These are phyloP conservation scores for Fusarium palustre DNA, from an alignment of 2,329 filamentous ascomycete species.

Conservation along the genomic window DNA sequence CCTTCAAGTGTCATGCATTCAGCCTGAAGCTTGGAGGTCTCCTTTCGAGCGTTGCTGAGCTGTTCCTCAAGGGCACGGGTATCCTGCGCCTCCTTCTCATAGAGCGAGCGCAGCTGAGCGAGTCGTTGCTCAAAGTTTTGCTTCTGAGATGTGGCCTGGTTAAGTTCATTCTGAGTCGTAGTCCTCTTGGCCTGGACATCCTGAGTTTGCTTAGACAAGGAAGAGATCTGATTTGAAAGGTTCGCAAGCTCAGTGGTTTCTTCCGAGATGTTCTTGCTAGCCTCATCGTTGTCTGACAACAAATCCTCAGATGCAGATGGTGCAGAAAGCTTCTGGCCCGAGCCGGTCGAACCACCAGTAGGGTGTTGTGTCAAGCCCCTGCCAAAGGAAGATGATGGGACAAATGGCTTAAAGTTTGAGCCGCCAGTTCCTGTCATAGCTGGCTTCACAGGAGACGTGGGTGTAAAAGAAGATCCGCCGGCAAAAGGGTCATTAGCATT, in stretches of 20 bases:
- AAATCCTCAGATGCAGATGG: conserved; percentile 79
- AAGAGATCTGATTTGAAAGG: conserved; percentile 93
- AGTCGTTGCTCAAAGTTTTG: conserved; percentile 91
- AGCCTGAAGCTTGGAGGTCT: conserved; percentile 85
- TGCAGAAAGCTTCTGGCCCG: conserved; percentile 50
- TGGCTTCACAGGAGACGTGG: conserved; percentile 67
- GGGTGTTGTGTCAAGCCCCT: conserved; percentile 81
- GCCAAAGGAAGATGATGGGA: conserved; percentile 93
- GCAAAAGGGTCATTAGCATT: conserved; percentile 72
- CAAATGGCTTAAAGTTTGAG: conserved; percentile 84
- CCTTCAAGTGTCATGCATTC: conserved; percentile 88
- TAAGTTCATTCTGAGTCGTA: conserved; percentile 83
- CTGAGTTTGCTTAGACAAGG: conserved; percentile 92
- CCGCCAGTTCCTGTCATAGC: conserved; percentile 56
- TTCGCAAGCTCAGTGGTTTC: conserved; percentile 96
- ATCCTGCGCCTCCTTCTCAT: conserved; percentile 92
- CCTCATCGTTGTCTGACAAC: conserved; percentile 89
- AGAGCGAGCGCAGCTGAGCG: conserved; percentile 85
- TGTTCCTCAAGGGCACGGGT: conserved; percentile 88
- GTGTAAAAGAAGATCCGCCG: conserved; percentile 59
- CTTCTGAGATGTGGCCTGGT: conserved; percentile 85
- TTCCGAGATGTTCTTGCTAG: conserved; percentile 86
- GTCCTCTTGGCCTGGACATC: conserved; percentile 86
- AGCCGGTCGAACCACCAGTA: conserved; percentile 70
- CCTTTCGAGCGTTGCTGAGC: conserved; percentile 77